These are phyloP conservation scores for Akanthomyces lecanii DNA, from an alignment of 2,329 filamentous ascomycete species.

Conservation along the genomic window DNA sequence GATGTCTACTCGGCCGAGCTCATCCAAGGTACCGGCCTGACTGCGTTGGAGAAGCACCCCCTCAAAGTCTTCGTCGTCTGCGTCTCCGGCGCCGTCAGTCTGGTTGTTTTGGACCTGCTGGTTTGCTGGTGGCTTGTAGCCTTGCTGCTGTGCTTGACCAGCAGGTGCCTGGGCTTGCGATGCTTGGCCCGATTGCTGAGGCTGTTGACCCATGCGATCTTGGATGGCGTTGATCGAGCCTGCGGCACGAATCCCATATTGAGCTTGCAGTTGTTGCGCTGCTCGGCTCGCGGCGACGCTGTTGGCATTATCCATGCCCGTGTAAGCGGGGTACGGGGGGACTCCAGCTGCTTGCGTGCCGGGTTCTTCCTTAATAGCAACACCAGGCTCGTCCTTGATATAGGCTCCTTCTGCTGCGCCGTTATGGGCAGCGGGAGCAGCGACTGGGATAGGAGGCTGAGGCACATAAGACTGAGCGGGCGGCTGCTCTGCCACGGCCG, in stretches of 20 bases:
- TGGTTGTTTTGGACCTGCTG: constrained; percentile 43
- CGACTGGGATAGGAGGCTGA: constrained; percentile 29
- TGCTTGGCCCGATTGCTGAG: constrained; percentile 30
- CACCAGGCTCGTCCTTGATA: constrained; percentile 46
- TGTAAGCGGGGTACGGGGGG: constrained; percentile 32
- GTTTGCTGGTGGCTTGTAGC: constrained; percentile 29
- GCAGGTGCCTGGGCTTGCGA: constrained; percentile 25
- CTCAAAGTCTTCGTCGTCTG: constrained; percentile 50
- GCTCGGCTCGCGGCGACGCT: constrained; percentile 51
- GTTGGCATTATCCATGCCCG: constrained; percentile 31
- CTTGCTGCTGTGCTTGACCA: constrained; percentile 28
- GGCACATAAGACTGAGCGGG: constrained; percentile 21
- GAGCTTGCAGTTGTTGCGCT: constrained; percentile 51
- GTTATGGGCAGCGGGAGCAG: constrained; percentile 28
- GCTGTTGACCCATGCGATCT: constrained; percentile 34
- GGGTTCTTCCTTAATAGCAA: constrained; percentile 43
- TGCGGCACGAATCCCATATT: constrained; percentile 61
- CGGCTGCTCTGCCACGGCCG: constrained; percentile 36
- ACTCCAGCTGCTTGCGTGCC: constrained; percentile 31
- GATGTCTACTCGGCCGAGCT: constrained; percentile 58
- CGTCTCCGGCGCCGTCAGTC: constrained; percentile 68
- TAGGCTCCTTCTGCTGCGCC: constrained; percentile 38
- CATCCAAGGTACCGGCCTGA: constrained; percentile 48
- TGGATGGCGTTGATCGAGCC: constrained; percentile 63
- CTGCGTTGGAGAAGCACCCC: constrained; percentile 57